Evolutionary conservation across 1,284 basidiomycete species (phyloP).

Genomic region (Schizophyllum amplum): DNA sequence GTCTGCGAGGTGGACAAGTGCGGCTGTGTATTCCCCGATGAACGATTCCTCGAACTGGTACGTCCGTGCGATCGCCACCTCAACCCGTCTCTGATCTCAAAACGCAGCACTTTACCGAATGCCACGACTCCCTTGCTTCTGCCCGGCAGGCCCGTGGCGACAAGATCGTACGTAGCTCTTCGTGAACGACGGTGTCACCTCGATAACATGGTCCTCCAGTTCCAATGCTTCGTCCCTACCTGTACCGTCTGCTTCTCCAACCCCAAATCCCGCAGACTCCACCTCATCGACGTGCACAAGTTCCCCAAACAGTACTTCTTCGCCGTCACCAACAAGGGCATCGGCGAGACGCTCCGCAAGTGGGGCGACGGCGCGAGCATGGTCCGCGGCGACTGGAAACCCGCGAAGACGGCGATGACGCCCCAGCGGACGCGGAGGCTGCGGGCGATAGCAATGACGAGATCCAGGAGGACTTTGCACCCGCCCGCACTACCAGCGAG

Average conservation of each 20-base stretch:
- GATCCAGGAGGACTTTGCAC: conserved; percentile 14
- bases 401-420: conserved; percentile 6
- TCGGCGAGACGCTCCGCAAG: conserved; percentile 62
- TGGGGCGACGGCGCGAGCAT: conserved; percentile 79
- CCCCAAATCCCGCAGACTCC: conserved; percentile 73
- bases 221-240: conserved; percentile 67
- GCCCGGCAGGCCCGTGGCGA: conserved; percentile 76
- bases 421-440: background rate
- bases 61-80: conserved; percentile 23
- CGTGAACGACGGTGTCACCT: background rate
- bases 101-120: conserved; percentile 75
- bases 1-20: conserved; percentile 67
- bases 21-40: conserved; percentile 81
- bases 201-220: conserved; percentile 37
- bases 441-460: conserved; percentile 3
- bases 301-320: conserved; percentile 88
- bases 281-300: conserved; percentile 74
- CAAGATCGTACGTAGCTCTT: conserved; percentile 61
- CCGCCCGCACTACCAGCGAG: conserved; percentile 11
- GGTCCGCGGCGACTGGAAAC: conserved; percentile 63
- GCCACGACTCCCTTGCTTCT: conserved; percentile 75
- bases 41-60: conserved; percentile 68
- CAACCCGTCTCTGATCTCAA: conserved; percentile 8
- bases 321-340: conserved; percentile 80
- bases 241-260: conserved; percentile 63